These are phyloP conservation scores for Miamiensis avidus DNA, from an alignment of 169 alveolate species.

Conservation along the genomic window DNA sequence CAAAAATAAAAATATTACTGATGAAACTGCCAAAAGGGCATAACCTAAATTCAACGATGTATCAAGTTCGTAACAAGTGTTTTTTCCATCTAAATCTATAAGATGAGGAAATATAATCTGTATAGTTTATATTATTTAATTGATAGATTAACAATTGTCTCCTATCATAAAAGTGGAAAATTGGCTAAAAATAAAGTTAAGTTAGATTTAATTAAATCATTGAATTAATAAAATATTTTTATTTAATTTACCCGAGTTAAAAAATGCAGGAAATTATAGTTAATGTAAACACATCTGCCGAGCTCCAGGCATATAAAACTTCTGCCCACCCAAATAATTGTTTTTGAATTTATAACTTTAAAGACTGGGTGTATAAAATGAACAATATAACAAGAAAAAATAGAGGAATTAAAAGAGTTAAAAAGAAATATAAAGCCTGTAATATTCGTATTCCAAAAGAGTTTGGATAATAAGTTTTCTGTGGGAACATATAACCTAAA, in stretches of 20 bases:
- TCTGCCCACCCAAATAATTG: not conserved
- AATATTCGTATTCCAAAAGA: not conserved
- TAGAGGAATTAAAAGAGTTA: not conserved
- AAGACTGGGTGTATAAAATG: too few species aligned
- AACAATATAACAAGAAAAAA: too few species aligned
- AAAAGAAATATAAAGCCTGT: not conserved
- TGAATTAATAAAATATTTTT: too few species aligned
- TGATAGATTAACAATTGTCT: not conserved
- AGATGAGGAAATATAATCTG: not conserved
- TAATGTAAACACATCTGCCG: not conserved
- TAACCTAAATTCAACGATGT: not conserved
- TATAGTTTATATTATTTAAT: too few species aligned
- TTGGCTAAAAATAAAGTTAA: not conserved
- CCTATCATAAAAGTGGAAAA: not conserved
- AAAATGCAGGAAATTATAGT: not conserved
- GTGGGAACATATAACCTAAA: not conserved
- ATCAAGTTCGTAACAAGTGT: not conserved
- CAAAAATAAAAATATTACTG: not conserved
- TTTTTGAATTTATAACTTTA: too few species aligned
- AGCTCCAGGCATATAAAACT: not conserved
- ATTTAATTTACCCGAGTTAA: not conserved
- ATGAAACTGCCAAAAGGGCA: not conserved
- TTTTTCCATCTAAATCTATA: not conserved
- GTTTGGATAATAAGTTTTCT: not conserved
- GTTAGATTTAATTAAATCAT: too few species aligned